Evolutionary conservation across 2,329 filamentous ascomycete species (phyloP).

Genomic region (Ilyonectria mors-panacis): DNA sequence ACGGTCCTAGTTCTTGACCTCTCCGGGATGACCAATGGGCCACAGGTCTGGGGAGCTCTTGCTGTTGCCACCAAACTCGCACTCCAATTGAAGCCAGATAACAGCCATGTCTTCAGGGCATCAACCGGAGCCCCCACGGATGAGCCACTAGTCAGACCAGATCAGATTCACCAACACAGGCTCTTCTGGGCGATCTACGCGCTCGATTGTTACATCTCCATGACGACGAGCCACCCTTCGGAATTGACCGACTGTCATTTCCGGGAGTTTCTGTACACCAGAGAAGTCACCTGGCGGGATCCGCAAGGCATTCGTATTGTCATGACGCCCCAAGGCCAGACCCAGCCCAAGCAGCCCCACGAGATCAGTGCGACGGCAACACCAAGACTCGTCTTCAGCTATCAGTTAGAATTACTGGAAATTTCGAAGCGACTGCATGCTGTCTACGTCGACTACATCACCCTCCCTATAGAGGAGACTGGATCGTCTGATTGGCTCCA

Average conservation of each 20-base stretch:
- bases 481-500: background rate
- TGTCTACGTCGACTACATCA: background rate
- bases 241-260: slow-evolving; percentile 8
- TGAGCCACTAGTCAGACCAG: background rate
- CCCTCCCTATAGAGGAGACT: background rate
- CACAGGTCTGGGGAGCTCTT: slow-evolving; percentile 22
- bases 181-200: slow-evolving; percentile 31
- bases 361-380: no score
- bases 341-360: no score
- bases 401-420: background rate
- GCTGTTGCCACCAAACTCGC: slow-evolving; percentile 25
- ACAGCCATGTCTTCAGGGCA: slow-evolving; percentile 1
- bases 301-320: background rate
- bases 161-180: background rate
- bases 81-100: slow-evolving; percentile 1
- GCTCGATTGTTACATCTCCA: slow-evolving; percentile 26
- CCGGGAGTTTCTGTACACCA: slow-evolving; percentile 6
- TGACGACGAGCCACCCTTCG: slow-evolving; percentile 20
- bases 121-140: background rate
- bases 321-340: background rate
- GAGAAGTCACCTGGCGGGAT: slow-evolving; percentile 8
- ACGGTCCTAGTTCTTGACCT: slow-evolving; percentile 25
- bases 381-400: background rate
- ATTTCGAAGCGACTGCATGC: background rate
- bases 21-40: slow-evolving; percentile 30